Base-by-base conservation (phyloP, 1,284 basidiomycete genomes). In the Ganoderma resinaceum region DNA sequence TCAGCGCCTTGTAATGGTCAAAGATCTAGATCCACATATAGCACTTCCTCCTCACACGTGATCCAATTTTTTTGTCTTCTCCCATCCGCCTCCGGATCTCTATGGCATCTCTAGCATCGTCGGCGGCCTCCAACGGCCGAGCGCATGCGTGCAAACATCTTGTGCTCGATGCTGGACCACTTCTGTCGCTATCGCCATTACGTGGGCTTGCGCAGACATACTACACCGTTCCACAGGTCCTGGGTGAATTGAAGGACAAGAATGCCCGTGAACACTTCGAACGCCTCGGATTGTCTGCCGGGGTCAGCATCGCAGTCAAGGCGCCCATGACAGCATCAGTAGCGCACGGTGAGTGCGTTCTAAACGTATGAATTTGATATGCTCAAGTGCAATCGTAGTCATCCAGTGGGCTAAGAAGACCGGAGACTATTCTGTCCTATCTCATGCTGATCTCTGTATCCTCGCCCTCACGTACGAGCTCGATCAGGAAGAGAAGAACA, bases 351-450 rank as follows among this genome's bases (percentile, higher is more conserved):
- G 72, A 57, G 88, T 80, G 35, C 18, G 2, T 0, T 16, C 16
- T 6, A 4, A 20, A 20, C 26, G 6, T 18, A 16, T 16, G 26
- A 4, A 26, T 6, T 26, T 53, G 46, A 61, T 65, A 59, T 68
- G 64, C 72, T 71, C 46, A 73, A 63, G 62, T 64, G 42, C 60
- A 31, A 67, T 66, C 42, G 53, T 74, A 95, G 98, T 97, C 11
- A 94, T 94, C 62, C 91, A 93, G 71, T 94, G 93, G 81, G 95
- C 98, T 3, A 97, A 95, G 85, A 95, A 95, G 85, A 98, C 97
- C 0, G 98, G 98, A 81, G 98, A 99, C 81, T 97, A 96, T 78
- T 86, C 95, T 42, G 97, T 97, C 58, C 86, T 99, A 38, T 98
- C 96, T 11, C 87, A 91, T 76, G 89, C 97, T 20, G 98, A 99